phyloP scores from a whole-genome alignment of 176 grass and related monocot genomes.

The Eremochloa ophiuroides region DNA sequence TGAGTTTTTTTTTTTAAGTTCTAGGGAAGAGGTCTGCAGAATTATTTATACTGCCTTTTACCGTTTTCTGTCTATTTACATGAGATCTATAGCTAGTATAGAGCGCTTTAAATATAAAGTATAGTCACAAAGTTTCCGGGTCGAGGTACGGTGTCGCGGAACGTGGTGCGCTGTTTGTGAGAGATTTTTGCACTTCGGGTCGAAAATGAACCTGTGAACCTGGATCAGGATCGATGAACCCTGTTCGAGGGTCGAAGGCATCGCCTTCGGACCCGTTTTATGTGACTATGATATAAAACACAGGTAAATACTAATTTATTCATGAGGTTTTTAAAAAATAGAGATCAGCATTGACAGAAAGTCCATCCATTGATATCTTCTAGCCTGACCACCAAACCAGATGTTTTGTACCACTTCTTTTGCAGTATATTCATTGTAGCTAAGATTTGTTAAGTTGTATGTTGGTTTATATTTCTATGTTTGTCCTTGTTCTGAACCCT shows the following conservation, averaged over 20 bases:
- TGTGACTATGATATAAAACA: no score
- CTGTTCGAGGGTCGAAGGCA: no score
- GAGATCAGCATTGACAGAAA: background rate
- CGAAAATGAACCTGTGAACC: no score
- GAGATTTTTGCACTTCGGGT: no score
- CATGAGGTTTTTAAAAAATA: background rate
- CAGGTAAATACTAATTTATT: background rate
- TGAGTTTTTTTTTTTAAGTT: background rate
- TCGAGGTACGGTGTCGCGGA: no score
- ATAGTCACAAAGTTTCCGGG: no score
- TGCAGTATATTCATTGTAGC: constrained; percentile 7
- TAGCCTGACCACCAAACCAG: background rate
- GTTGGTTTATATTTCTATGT: background rate
- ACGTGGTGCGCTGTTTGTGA: no score
- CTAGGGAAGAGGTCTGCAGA: background rate
- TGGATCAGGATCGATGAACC: no score
- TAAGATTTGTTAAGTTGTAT: background rate
- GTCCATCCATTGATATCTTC: background rate
- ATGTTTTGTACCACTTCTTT: background rate
- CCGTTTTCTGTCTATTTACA: background rate
- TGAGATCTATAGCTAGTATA: background rate
- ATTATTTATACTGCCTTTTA: background rate
- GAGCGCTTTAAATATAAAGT: background rate
- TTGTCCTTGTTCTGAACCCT: background rate
- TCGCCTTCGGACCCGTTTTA: no score